Percentiles rank a stretch among this genome's conserved stretches.
Conservation (phyloP, 768 basidiomycete genomes). For the Auriscalpium vulgare region DNA sequence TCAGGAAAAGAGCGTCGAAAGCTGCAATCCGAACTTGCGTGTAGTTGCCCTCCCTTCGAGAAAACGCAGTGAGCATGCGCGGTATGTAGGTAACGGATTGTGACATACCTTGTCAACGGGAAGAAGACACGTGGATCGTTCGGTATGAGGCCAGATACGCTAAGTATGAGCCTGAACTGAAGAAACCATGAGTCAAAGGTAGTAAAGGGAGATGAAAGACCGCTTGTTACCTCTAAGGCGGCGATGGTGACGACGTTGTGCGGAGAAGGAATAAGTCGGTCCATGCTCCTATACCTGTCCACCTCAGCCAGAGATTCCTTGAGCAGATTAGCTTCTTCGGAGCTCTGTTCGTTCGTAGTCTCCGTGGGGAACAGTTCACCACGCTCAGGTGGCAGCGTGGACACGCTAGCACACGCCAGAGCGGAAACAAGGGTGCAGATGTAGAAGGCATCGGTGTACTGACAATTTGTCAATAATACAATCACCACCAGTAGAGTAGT, state of each 20-base stretch:
- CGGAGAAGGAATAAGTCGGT: constrained; percentile 87
- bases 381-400: constrained; percentile 68
- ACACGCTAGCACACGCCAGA: constrained; percentile 72
- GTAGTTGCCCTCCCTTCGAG: constrained; percentile 81
- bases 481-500: constrained; percentile 4
- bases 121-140: constrained; percentile 75
- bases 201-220: neutral
- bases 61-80: neutral
- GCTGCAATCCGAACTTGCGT: constrained; percentile 87
- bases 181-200: neutral
- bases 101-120: constrained; percentile 73
- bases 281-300: constrained; percentile 90
- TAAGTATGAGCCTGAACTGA: constrained; percentile 76
- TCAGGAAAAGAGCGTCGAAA: constrained; percentile 88
- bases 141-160: constrained; percentile 68
- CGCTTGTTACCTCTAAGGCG: constrained; percentile 65
- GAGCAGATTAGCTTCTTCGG: constrained; percentile 62
- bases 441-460: constrained; percentile 92
- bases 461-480: constrained; percentile 3
- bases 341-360: constrained; percentile 53
- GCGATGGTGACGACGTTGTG: constrained; percentile 93
- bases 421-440: constrained; percentile 81
- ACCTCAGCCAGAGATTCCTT: constrained; percentile 75
- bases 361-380: constrained; percentile 71
- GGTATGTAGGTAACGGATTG: neutral